A percentile compares a stretch with the other conserved stretches of the same genome.
Evolutionary conservation across 2,329 filamentous ascomycete genomes (phyloP).

Genomic region (Claviceps lovelessii): DNA sequence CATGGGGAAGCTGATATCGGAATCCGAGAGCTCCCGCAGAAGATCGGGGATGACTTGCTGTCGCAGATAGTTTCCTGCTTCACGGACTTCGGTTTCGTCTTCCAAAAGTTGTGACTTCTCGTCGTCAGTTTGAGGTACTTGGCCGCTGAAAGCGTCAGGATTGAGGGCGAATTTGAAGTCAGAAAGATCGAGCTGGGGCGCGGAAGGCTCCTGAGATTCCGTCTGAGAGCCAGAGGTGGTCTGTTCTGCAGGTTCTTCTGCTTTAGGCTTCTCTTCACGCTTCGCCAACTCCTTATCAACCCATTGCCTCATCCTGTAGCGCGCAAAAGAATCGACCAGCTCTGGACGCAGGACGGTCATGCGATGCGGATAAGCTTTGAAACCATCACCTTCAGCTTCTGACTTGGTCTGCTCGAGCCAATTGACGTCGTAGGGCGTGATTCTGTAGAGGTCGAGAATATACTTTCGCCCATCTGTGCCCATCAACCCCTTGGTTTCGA

Average conservation of each 20-base stretch:
- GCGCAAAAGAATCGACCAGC: constrained; percentile 73
- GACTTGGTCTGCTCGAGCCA: constrained; percentile 70
- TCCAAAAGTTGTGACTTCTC: constrained; percentile 72
- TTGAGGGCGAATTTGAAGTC: constrained; percentile 82
- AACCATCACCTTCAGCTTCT: constrained; percentile 27
- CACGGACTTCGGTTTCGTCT: constrained; percentile 79
- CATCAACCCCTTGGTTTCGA: constrained; percentile 95
- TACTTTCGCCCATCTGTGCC: constrained; percentile 96
- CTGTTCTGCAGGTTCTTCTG: constrained; percentile 22
- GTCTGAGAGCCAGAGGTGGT: constrained; percentile 23
- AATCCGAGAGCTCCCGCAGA: constrained; percentile 73
- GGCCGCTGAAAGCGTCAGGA: constrained; percentile 89
- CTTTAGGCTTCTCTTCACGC: constrained; percentile 28
- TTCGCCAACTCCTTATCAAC: constrained; percentile 64
- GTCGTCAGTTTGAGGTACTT: constrained; percentile 74
- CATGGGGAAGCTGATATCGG: constrained; percentile 95
- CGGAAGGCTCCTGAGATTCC: constrained; percentile 20
- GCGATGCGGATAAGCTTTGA: constrained; percentile 67
- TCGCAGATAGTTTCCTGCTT: constrained; percentile 65
- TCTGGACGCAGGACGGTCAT: constrained; percentile 92
- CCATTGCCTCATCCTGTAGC: constrained; percentile 78
- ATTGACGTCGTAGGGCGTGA: constrained; percentile 77
- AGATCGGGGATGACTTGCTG: constrained; percentile 71
- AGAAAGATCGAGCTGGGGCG: constrained; percentile 64
- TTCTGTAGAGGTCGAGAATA: constrained; percentile 88